Evolutionary conservation across 2,329 filamentous ascomycete species (phyloP).

Genomic region (Cytospora leucostoma): DNA sequence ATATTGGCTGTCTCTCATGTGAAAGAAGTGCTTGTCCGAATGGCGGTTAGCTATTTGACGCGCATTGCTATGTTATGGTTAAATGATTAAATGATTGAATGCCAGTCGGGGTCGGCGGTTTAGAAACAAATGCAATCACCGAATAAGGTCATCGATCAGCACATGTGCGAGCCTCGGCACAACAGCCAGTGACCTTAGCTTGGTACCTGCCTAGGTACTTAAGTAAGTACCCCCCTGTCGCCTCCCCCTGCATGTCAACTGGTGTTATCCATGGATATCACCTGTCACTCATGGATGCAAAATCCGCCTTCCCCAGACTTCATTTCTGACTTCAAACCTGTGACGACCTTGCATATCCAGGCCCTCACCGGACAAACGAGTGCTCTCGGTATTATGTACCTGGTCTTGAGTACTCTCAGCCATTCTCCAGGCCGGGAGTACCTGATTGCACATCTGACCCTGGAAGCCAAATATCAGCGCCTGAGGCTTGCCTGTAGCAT

Average conservation of each 20-base stretch:
- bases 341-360: neutral
- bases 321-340: neutral
- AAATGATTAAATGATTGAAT: neutral
- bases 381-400: neutral
- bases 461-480: too few relatives aligned
- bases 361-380: neutral
- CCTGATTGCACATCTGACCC: too few relatives aligned
- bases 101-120: neutral
- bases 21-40: neutral
- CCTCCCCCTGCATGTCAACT: neutral
- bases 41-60: neutral
- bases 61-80: neutral
- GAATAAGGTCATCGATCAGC: neutral
- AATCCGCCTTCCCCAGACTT: slow-evolving; percentile 22
- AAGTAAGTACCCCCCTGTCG: neutral
- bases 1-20: neutral
- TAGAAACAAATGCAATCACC: neutral
- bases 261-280: neutral
- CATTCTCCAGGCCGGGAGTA: too few relatives aligned
- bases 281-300: neutral
- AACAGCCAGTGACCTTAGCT: neutral
- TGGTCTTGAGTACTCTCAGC: too few relatives aligned
- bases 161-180: neutral
- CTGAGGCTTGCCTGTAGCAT: too few relatives aligned
- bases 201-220: neutral